phyloP scores from a whole-genome alignment of 2,329 filamentous ascomycete species.

The Penicillium sclerotigenum region DNA sequence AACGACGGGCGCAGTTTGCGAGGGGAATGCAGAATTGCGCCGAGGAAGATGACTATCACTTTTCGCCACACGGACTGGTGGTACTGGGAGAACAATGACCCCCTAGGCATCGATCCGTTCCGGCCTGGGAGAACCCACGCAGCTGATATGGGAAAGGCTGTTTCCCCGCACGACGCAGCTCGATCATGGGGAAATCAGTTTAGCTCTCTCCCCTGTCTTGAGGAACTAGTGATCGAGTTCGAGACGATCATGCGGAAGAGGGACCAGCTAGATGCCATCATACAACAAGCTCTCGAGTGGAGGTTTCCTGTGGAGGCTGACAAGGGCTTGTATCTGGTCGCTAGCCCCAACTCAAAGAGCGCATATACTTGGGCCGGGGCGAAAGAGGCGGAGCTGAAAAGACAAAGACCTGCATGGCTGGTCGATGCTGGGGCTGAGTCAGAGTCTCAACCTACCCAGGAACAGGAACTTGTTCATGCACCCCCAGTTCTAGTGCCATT shows the following conservation, averaged over 20 bases:
- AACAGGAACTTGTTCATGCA: not conserved
- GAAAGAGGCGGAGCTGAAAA: not conserved
- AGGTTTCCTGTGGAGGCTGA: conserved; percentile 5
- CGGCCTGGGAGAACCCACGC: conserved; percentile 8
- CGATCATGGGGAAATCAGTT: conserved; percentile 6
- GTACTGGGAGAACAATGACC: conserved; percentile 26
- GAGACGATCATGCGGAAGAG: conserved; percentile 26
- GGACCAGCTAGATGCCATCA: conserved; percentile 24
- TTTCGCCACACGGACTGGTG: conserved; percentile 33
- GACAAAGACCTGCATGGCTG: not conserved
- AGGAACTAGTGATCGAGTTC: conserved; percentile 28
- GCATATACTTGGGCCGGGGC: conserved; percentile 1
- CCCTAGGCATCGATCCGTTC: conserved; percentile 28
- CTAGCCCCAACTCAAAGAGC: not conserved
- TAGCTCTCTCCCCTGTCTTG: conserved; percentile 12
- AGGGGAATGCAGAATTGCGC: conserved; percentile 16
- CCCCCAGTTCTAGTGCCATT: not conserved
- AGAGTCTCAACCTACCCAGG: not conserved
- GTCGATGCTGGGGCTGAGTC: not conserved
- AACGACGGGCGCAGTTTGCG: not conserved
- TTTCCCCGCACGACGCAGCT: no score
- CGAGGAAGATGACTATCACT: conserved; percentile 24
- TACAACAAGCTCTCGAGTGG: conserved; percentile 24
- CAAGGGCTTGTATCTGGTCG: not conserved
- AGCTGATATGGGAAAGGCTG: not conserved